These are phyloP conservation scores for Massariosphaeria phaeospora DNA, from an alignment of 495 filamentous ascomycete species.

Conservation along the genomic window DNA sequence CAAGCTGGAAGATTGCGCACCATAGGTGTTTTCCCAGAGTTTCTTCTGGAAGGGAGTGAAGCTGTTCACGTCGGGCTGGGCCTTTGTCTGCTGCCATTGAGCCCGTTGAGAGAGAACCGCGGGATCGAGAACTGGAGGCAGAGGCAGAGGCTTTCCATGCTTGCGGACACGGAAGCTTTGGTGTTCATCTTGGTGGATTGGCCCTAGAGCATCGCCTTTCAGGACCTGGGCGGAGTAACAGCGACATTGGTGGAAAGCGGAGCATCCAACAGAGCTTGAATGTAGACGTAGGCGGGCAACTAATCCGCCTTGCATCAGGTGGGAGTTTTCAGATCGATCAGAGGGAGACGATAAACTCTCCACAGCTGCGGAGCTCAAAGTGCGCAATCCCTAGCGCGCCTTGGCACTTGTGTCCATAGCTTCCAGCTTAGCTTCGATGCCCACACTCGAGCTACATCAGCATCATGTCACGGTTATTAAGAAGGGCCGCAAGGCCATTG, in stretches of 20 bases:
- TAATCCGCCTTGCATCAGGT: background rate
- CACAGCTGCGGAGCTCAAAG: background rate
- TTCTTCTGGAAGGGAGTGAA: conserved; percentile 48
- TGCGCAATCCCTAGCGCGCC: conserved; percentile 10
- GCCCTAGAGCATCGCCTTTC: conserved; percentile 10
- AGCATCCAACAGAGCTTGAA: background rate
- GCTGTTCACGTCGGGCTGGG: conserved; percentile 20
- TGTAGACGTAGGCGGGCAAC: background rate
- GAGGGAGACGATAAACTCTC: too few species aligned
- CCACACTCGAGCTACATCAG: background rate
- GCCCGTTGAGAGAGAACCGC: conserved; percentile 10
- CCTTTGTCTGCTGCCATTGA: conserved; percentile 31
- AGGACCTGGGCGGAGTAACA: background rate
- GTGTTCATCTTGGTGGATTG: conserved; percentile 15
- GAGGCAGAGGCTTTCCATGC: conserved; percentile 41
- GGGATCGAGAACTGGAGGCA: conserved; percentile 44
- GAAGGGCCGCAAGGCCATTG: conserved; percentile 7
- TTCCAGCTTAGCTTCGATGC: background rate
- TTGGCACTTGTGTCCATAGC: conserved; percentile 10
- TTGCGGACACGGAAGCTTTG: conserved; percentile 26
- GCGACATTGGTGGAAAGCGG: background rate
- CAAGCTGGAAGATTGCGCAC: too few species aligned
- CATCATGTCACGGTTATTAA: conserved; percentile 7
- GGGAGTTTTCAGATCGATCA: background rate
- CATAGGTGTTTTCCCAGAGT: conserved; percentile 56